phyloP scores from a whole-genome alignment of 768 basidiomycete genomes.

The Mycena polygramma region DNA sequence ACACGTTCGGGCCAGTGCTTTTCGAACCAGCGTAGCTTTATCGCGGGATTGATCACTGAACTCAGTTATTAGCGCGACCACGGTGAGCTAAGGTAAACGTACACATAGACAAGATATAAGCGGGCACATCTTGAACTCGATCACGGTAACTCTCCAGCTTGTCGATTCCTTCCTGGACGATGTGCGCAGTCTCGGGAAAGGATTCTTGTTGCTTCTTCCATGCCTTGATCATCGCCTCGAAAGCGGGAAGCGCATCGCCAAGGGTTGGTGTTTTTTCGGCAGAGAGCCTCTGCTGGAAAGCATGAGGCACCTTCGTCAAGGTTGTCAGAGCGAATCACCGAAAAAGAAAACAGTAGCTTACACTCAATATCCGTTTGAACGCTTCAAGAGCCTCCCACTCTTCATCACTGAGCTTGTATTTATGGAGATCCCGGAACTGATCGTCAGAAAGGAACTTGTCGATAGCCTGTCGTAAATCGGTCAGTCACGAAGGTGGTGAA shows the following conservation, averaged over 20 bases:
- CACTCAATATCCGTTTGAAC: conserved; percentile 43
- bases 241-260: conserved; percentile 38
- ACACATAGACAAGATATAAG: too few species aligned
- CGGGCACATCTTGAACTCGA: not conserved
- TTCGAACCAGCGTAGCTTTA: conserved; percentile 31
- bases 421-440: conserved; percentile 43
- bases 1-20: not conserved
- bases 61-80: too few species aligned
- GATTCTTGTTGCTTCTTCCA: conserved; percentile 34
- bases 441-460: conserved; percentile 37
- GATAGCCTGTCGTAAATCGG: conserved; percentile 43
- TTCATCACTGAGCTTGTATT: conserved; percentile 36
- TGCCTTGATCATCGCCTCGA: conserved; percentile 36
- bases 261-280: conserved; percentile 42
- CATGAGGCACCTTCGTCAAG: conserved; percentile 40
- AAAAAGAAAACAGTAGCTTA: conserved; percentile 28
- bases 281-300: conserved; percentile 42
- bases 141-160: not conserved
- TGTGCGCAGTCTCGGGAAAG: conserved; percentile 20
- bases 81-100: too few species aligned
- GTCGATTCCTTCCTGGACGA: conserved; percentile 13
- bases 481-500: conserved; percentile 26
- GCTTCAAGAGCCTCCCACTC: conserved; percentile 45
- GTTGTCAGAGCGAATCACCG: not conserved
- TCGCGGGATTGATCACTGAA: conserved; percentile 33